Evolutionary conservation across 768 basidiomycete species (phyloP).

Genomic region (Pluteus cervinus): DNA sequence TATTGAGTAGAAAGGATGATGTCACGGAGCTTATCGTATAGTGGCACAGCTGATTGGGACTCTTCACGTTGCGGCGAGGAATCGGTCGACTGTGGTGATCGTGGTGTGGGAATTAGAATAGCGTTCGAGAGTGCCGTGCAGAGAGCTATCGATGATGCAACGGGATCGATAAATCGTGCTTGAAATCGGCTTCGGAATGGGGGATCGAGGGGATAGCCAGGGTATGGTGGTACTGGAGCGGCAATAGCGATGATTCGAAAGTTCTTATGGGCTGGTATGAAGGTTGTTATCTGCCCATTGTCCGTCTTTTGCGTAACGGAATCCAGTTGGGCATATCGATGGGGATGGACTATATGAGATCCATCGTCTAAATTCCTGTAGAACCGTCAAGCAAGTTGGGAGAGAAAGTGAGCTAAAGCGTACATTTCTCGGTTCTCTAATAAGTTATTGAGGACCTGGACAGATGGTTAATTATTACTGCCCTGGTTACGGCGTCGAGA

Average conservation of each 20-base stretch:
- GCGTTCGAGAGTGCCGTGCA: conserved; percentile 12
- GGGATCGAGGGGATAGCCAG: conserved; percentile 60
- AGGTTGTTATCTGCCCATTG: conserved; percentile 35
- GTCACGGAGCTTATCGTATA: conserved; percentile 43
- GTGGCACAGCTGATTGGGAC: conserved; percentile 10
- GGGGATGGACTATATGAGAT: conserved; percentile 62
- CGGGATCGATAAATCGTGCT: conserved; percentile 59
- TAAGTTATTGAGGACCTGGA: conserved; percentile 55
- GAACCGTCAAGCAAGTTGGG: not conserved
- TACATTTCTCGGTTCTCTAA: conserved; percentile 70
- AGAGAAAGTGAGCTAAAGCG: conserved; percentile 5
- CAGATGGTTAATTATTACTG: conserved; percentile 4
- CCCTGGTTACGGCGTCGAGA: not conserved
- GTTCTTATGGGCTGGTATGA: conserved; percentile 61
- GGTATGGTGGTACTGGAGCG: conserved; percentile 63
- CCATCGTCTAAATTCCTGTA: conserved; percentile 63
- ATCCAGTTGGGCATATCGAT: conserved; percentile 49
- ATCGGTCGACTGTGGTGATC: too few relatives aligned
- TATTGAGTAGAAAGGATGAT: conserved; percentile 58
- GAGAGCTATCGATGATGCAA: conserved; percentile 45
- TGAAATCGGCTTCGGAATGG: conserved; percentile 68
- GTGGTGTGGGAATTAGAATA: too few relatives aligned
- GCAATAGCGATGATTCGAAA: conserved; percentile 68
- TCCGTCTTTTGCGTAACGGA: conserved; percentile 20
- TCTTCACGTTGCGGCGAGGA: too few relatives aligned